phyloP scores from a whole-genome alignment of 306 rosid species.

The Pueraria montana region DNA sequence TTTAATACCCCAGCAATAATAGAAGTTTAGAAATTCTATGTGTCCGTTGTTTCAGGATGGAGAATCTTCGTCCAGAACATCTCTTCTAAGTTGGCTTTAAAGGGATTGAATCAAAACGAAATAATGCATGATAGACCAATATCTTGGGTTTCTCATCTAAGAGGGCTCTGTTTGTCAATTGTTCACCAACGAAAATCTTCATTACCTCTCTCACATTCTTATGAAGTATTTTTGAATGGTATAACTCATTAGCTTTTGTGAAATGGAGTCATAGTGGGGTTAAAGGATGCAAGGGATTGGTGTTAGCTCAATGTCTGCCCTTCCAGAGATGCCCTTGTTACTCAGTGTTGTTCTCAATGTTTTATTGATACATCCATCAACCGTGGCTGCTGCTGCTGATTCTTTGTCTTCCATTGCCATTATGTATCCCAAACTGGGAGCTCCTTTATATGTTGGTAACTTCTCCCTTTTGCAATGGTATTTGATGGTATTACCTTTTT shows the following conservation, averaged over 20 bases:
- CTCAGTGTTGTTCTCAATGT: slow-evolving; percentile 76
- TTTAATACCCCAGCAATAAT: slow-evolving; percentile 23
- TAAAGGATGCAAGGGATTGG: slow-evolving; percentile 41
- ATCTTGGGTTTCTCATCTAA: slow-evolving; percentile 77
- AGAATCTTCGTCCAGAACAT: slow-evolving; percentile 56
- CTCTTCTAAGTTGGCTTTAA: slow-evolving; percentile 63
- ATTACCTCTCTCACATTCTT: slow-evolving; percentile 62
- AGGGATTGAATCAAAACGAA: slow-evolving; percentile 50
- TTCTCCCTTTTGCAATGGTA: slow-evolving; percentile 43
- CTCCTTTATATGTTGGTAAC: slow-evolving; percentile 85
- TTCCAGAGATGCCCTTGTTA: slow-evolving; percentile 75
- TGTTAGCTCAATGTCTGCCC: slow-evolving; percentile 32
- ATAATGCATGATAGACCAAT: slow-evolving; percentile 54
- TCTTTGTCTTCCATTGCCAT: slow-evolving; percentile 76
- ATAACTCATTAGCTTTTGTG: slow-evolving; percentile 43
- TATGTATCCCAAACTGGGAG: slow-evolving; percentile 86
- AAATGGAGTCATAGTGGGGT: slow-evolving; percentile 41
- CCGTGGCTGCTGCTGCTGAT: slow-evolving; percentile 71
- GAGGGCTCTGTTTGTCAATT: slow-evolving; percentile 67
- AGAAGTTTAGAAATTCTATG: slow-evolving; percentile 30
- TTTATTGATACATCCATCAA: slow-evolving; percentile 73
- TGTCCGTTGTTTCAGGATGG: slow-evolving; percentile 71
- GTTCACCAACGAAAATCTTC: slow-evolving; percentile 72
- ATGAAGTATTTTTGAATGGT: slow-evolving; percentile 79
- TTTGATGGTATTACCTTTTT: slow-evolving; percentile 30